These are phyloP conservation scores for Beauveria caledonica DNA, from an alignment of 2,329 filamentous ascomycete species.

Conservation along the genomic window DNA sequence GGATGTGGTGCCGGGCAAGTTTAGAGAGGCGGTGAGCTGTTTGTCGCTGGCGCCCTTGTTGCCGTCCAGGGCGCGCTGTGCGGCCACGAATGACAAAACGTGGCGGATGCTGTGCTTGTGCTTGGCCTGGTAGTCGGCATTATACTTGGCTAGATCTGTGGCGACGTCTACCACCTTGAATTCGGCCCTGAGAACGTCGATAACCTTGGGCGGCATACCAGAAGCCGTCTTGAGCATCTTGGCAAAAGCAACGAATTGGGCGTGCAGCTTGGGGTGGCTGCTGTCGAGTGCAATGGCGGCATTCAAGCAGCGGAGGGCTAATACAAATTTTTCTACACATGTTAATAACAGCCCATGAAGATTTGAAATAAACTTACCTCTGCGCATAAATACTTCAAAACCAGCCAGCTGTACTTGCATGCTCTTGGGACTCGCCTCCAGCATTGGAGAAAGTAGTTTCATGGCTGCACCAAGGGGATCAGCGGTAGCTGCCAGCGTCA, in stretches of 20 bases:
- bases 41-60: conserved; percentile 50
- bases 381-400: conserved; percentile 81
- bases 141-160: conserved; percentile 51
- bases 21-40: conserved; percentile 52
- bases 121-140: conserved; percentile 54
- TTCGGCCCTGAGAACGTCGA: conserved; percentile 60
- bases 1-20: conserved; percentile 40
- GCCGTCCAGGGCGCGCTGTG: conserved; percentile 50
- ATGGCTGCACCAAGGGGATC: conserved; percentile 79
- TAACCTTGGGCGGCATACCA: conserved; percentile 53
- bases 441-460: conserved; percentile 73
- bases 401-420: conserved; percentile 76
- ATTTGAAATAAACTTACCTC: conserved; percentile 52
- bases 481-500: conserved; percentile 69
- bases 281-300: conserved; percentile 62
- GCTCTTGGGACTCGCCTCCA: conserved; percentile 74
- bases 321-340: conserved; percentile 67
- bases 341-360: conserved; percentile 4
- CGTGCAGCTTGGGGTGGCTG: conserved; percentile 63
- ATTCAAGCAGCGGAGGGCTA: conserved; percentile 78
- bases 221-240: conserved; percentile 50
- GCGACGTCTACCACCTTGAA: conserved; percentile 53
- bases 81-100: conserved; percentile 54
- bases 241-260: conserved; percentile 64
- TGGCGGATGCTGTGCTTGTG: conserved; percentile 56